These are phyloP conservation scores for Epichloe scottii DNA, from an alignment of 2,329 filamentous ascomycete genomes.

Conservation along the genomic window DNA sequence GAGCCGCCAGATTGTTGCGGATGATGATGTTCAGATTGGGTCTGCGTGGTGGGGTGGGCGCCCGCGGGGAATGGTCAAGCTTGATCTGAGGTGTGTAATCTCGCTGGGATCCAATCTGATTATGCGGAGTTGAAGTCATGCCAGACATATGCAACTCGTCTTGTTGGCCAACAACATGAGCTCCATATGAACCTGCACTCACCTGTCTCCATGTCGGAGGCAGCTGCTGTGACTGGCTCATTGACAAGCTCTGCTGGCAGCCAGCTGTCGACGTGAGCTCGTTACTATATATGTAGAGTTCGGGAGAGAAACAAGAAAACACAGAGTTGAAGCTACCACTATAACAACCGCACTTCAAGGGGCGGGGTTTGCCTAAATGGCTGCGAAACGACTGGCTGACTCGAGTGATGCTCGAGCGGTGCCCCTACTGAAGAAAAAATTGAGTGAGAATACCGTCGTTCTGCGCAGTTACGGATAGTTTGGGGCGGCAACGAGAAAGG, in stretches of 20 bases:
- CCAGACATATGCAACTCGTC: slow-evolving; percentile 45
- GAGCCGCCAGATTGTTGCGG: slow-evolving; percentile 26
- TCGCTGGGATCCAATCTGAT: slow-evolving; percentile 27
- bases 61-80: slow-evolving; percentile 31
- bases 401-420: too few relatives aligned
- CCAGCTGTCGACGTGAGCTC: not conserved
- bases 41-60: slow-evolving; percentile 23
- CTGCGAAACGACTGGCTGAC: too few relatives aligned
- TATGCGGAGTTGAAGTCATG: slow-evolving; percentile 25
- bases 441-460: not conserved
- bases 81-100: slow-evolving; percentile 41
- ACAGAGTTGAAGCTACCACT: not conserved
- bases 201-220: slow-evolving; percentile 18
- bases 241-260: slow-evolving; percentile 8
- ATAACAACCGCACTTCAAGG: too few relatives aligned
- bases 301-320: not conserved
- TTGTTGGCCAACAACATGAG: slow-evolving; percentile 21
- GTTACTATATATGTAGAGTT: not conserved
- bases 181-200: slow-evolving; percentile 11
- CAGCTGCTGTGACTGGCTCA: slow-evolving; percentile 30
- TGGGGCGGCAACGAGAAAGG: too few relatives aligned
- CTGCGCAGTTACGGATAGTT: not conserved
- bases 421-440: too few relatives aligned
- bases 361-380: not conserved
- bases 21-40: slow-evolving; percentile 10